Evolutionary conservation across 2,329 filamentous ascomycete genomes (phyloP).

Genomic region (Penicillium sp.): DNA sequence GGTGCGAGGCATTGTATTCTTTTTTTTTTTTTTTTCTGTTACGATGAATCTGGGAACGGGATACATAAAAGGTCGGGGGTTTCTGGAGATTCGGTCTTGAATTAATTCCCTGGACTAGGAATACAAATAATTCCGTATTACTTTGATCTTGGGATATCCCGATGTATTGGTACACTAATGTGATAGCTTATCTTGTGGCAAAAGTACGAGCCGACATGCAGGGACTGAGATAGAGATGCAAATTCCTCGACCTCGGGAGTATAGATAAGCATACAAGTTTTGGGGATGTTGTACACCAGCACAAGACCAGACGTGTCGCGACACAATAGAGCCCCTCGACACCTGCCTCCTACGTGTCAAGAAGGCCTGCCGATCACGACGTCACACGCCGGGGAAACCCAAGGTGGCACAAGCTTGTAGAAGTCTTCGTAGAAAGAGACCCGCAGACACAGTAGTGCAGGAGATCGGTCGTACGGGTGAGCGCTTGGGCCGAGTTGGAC

Average conservation of each 20-base stretch:
- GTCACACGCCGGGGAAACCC: conserved; percentile 4
- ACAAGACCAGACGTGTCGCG: too few relatives aligned
- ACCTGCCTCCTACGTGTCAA: not conserved
- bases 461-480: not conserved
- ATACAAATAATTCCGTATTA: not conserved
- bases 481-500: not conserved
- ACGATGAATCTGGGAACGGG: not conserved
- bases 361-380: conserved; percentile 13
- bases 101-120: conserved; percentile 2
- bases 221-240: too few relatives aligned
- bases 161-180: not conserved
- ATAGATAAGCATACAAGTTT: not conserved
- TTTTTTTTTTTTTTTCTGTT: not conserved
- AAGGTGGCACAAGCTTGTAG: not conserved
- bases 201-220: not conserved
- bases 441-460: not conserved
- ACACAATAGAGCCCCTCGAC: not conserved
- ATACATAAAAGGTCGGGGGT: conserved; percentile 8
- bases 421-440: not conserved
- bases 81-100: not conserved
- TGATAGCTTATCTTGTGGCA: not conserved
- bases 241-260: too few relatives aligned
- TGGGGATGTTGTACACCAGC: not conserved
- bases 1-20: not conserved
- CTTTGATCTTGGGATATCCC: not conserved